These are phyloP conservation scores for Tympanopsis confertula DNA, from an alignment of 2,329 filamentous ascomycete species.

Conservation along the genomic window DNA sequence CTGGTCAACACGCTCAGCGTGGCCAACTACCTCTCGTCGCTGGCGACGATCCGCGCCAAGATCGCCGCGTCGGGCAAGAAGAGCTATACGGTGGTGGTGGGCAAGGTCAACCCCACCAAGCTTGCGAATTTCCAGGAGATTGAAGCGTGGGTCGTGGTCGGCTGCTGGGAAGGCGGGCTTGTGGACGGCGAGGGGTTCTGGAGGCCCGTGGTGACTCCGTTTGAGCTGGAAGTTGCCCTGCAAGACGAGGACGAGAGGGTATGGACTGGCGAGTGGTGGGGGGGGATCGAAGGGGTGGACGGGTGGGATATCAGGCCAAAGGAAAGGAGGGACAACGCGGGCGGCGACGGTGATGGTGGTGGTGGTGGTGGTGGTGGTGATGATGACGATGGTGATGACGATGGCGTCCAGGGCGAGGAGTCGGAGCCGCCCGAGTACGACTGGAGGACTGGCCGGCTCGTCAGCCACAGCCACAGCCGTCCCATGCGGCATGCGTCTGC, in stretches of 20 bases:
- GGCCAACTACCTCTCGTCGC: conserved; percentile 74
- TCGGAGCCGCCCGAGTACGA: conserved; percentile 85
- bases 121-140: conserved; percentile 93
- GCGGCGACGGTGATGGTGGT: conserved; percentile 5
- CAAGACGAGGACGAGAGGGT: conserved; percentile 63
- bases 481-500: conserved; percentile 49
- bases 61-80: conserved; percentile 82
- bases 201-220: conserved; percentile 85
- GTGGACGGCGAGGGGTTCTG: conserved; percentile 84
- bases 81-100: conserved; percentile 89
- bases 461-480: conserved; percentile 54
- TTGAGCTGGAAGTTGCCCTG: conserved; percentile 74
- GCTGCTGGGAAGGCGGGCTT: conserved; percentile 93
- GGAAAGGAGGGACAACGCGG: conserved; percentile 11
- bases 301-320: conserved; percentile 17
- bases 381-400: conserved; percentile 20
- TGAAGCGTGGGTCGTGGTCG: conserved; percentile 92
- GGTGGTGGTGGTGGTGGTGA: conserved; percentile 8
- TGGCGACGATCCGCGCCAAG: conserved; percentile 59
- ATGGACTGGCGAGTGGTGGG: conserved; percentile 84
- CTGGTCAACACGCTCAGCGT: conserved; percentile 92
- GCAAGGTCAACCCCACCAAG: conserved; percentile 90
- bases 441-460: conserved; percentile 72
- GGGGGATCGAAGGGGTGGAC: conserved; percentile 65
- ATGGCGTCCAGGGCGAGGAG: conserved; percentile 48